Conservation (phyloP, 2,329 filamentous ascomycete species). For the Botrytis aclada region DNA sequence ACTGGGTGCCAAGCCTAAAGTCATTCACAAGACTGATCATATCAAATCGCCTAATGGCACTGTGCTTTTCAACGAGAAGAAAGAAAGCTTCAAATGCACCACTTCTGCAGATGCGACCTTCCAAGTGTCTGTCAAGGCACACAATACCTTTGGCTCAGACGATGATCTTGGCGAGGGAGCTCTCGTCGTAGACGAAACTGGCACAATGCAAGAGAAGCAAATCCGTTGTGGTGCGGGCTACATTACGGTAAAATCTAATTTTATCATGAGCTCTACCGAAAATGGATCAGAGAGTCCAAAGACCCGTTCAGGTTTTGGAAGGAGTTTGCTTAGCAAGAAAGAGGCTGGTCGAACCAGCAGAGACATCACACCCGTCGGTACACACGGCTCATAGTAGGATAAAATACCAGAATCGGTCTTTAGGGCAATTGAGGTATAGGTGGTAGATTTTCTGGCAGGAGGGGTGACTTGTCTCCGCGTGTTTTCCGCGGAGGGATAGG, state of each 20-base stretch:
- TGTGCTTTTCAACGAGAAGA: conserved; percentile 61
- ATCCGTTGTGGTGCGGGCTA: conserved; percentile 70
- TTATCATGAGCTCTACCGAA: conserved; percentile 51
- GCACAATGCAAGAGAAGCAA: conserved; percentile 65
- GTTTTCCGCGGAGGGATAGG: background rate
- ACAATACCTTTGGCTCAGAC: conserved; percentile 79
- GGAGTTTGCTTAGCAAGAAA: conserved; percentile 55
- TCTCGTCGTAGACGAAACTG: conserved; percentile 89
- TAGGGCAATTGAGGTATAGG: background rate
- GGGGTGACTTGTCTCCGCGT: background rate
- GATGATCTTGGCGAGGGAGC: conserved; percentile 78
- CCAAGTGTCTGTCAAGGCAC: conserved; percentile 80
- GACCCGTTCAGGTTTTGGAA: conserved; percentile 40
- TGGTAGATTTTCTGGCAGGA: background rate
- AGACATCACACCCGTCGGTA: conserved; percentile 42
- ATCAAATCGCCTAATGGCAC: conserved; percentile 68
- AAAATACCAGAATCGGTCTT: background rate
- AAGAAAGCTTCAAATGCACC: conserved; percentile 71
- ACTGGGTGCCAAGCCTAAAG: conserved; percentile 66
- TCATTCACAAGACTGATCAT: conserved; percentile 89
- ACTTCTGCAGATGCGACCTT: conserved; percentile 84
- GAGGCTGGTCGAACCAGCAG: conserved; percentile 37
- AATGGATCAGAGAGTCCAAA: conserved; percentile 43
- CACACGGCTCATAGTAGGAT: background rate
- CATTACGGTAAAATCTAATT: conserved; percentile 72